A percentile compares a stretch with the other conserved stretches of the same genome.
Evolutionary conservation across 192 early-diverging fungal genomes (phyloP).

Genomic region (Linnemannia elongata): DNA sequence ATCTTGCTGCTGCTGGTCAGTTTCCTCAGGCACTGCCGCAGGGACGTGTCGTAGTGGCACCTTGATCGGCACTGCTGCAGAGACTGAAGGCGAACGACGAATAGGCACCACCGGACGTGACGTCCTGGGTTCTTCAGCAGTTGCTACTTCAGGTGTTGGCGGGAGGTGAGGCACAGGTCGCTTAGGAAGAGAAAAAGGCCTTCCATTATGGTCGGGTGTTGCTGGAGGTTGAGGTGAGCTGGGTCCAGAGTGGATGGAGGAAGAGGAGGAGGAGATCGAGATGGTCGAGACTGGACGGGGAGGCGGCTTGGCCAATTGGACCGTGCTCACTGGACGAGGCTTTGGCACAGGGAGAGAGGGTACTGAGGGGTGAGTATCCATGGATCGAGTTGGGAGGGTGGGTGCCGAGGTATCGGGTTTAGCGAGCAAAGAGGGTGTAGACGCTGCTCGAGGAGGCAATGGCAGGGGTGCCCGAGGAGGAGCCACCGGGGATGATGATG

Average conservation of each 20-base stretch:
- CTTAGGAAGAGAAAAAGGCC: conserved; percentile 4
- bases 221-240: neutral
- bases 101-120: neutral
- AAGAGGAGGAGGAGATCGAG: neutral
- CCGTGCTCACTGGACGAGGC: conserved; percentile 13
- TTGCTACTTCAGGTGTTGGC: neutral
- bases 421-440: neutral
- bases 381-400: neutral
- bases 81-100: neutral
- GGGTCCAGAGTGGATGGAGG: neutral
- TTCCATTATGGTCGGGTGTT: neutral
- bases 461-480: conserved; percentile 1
- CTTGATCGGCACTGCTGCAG: neutral
- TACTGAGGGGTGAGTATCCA: neutral
- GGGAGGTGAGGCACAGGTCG: conserved; percentile 1
- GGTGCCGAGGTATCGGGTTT: conserved; percentile 16
- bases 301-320: conserved; percentile 21
- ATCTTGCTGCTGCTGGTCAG: neutral
- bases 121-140: neutral
- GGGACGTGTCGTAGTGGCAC: neutral
- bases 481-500: neutral
- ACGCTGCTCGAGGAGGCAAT: neutral
- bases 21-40: neutral
- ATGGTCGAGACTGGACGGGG: conserved; percentile 11
- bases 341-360: neutral